Base-by-base conservation (phyloP, 2,329 filamentous ascomycete species). In the Colletotrichum graminicola region DNA sequence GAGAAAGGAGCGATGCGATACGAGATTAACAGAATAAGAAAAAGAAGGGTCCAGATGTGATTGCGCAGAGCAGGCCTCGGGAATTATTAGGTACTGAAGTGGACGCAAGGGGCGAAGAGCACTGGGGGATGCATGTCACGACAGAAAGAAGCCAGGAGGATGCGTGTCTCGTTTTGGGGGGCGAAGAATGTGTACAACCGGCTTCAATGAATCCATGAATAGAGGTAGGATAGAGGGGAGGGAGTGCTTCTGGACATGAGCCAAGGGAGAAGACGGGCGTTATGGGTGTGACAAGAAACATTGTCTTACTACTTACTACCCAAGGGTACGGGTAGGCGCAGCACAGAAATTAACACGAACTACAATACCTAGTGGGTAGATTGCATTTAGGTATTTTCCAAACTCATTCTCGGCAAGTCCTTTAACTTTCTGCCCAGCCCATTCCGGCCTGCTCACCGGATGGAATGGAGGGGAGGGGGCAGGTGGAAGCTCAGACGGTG, bases 41-140 rank as follows among this genome's bases (percentile, higher is more conserved):
- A 32, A 34, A 26, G 6, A 36, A 12, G 18, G 18, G 54, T 23
- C 29, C 47, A 56, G 54, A 47, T 45, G 7, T 29, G 21, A 43
- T 49, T 55, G 29, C 26, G 60, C 52, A 36, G 60, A 65, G 43
- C 34, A 26, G 32, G 36, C 18, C 45, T 26, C 52, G 39, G 64
- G 62, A 59, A 62, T 67, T 43, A 45, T 67, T 59, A 62, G 51
- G 57, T 41, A 67, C 51, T 43, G 39, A 29, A 55, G 56, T 21
- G 18, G 11, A 59, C 34, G 43, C 49, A 56, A 41, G 51, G 49
- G 29, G 23, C 29, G 16, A 14, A 11, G 32, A 47, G 63, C 32
- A 52, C 14, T 29, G 34, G 32, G 7, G 49, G 14, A 26, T 2
- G 34, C 41, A 29, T 23, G 36, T 21, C 39, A 34, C 36, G 34